A percentile compares a stretch with the other conserved stretches of the same genome.
These are phyloP conservation scores for Thraustotheca clavata DNA, from an alignment of 352 stramenopile genomes.

Conservation along the genomic window DNA sequence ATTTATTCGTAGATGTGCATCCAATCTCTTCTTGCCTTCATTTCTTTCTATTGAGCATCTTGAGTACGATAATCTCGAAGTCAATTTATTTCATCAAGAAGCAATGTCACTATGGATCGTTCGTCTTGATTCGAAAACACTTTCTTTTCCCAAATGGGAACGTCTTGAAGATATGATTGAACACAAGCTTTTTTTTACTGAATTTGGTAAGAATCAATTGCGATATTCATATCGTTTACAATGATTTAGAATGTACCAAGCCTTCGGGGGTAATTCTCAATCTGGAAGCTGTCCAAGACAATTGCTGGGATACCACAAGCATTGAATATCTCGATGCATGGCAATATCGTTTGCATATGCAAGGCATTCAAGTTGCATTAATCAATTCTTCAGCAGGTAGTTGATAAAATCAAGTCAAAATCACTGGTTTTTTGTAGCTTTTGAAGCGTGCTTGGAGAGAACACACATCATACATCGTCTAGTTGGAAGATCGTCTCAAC, in stretches of 20 bases:
- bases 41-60: too few species aligned
- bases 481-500: neutral
- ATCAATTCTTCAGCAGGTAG: neutral
- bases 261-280: too few species aligned
- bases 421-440: neutral
- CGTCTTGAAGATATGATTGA: neutral
- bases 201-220: too few species aligned
- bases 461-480: neutral
- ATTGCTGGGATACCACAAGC: neutral
- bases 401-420: too few species aligned
- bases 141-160: conserved; percentile 15
- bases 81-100: neutral
- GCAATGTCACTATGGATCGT: too few species aligned
- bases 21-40: too few species aligned
- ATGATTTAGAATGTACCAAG: too few species aligned
- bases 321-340: neutral
- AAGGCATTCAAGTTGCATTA: neutral
- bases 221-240: too few species aligned
- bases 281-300: neutral
- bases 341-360: neutral
- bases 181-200: too few species aligned
- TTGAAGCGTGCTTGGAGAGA: neutral
- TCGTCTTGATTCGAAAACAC: neutral
- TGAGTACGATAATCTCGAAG: neutral
- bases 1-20: too few species aligned